A percentile compares a stretch with the other conserved stretches of the same genome.
phyloP scores from a whole-genome alignment of 2,329 filamentous ascomycete genomes.

The Claviceps maximensis region DNA sequence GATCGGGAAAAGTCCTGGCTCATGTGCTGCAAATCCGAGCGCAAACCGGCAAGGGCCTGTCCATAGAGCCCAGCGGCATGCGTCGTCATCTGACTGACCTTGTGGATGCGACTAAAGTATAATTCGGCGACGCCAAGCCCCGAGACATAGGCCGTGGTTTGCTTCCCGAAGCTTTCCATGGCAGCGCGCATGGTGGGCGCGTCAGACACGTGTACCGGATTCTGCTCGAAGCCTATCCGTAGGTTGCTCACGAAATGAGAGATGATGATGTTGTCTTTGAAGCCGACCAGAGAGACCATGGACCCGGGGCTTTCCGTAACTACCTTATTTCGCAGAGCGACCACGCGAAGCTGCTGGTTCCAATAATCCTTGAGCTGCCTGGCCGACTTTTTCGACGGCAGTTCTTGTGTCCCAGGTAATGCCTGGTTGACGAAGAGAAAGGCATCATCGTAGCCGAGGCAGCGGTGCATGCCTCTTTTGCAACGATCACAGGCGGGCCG shows the following conservation, averaged over 20 bases:
- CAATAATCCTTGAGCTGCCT: slow-evolving; percentile 5
- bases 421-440: slow-evolving; percentile 6
- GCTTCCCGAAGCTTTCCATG: slow-evolving; percentile 3
- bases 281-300: slow-evolving; percentile 1
- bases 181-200: slow-evolving; percentile 6
- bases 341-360: slow-evolving; percentile 1
- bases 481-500: slow-evolving; percentile 4
- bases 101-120: slow-evolving; percentile 7
- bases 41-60: background rate
- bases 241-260: slow-evolving; percentile 5
- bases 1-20: background rate
- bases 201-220: slow-evolving; percentile 1
- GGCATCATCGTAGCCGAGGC: slow-evolving; percentile 4
- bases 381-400: slow-evolving; percentile 5
- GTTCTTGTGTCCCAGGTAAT: slow-evolving; percentile 3
- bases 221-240: slow-evolving; percentile 4
- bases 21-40: slow-evolving; percentile 5
- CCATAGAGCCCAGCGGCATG: slow-evolving; percentile 6
- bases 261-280: slow-evolving; percentile 7
- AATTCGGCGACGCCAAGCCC: slow-evolving; percentile 7
- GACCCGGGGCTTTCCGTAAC: background rate
- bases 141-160: slow-evolving; percentile 6
- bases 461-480: slow-evolving; percentile 4
- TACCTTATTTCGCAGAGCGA: background rate
- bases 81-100: slow-evolving; percentile 1